Base-by-base conservation (phyloP, 495 filamentous ascomycete species). In the Penicillium soppii region DNA sequence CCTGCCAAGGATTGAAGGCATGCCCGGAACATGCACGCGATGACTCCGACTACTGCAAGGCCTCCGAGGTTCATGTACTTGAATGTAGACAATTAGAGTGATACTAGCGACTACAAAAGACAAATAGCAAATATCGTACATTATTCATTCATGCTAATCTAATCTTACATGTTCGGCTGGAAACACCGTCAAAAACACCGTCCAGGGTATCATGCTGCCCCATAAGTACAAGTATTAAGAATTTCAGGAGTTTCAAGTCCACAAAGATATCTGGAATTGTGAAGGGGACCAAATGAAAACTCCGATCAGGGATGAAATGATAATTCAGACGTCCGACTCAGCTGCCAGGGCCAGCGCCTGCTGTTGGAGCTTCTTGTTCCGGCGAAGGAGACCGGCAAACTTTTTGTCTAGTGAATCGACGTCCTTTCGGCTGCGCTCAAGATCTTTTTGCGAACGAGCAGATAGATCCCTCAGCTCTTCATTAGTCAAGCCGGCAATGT, bases 321-420 rank as follows among this genome's bases (percentile, higher is more conserved):
- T 12, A 21, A n/a, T 8, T 42, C 30, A 56, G 16, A 37, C 23
- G n/a, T 57, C 30, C 25, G 39, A 12, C 17, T 33, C 44, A 23
- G 42, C 36, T 19, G 42, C 50, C 4, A 53, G 39, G 8, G 42
- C 50, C 22, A 77, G 37, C 8, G 73, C 74, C 52, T 74, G 71
- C 26, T 72, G 71, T 36, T 69, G 71, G 13, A 75, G 56, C 54
- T 75, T 77, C 59, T 69, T 74, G 58, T 80, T 81, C 27, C 72
- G 71, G 35, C 78, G 78, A 33, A 81, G 67, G 27, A 80, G 45
- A 6, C 65, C 75, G 36, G 62, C 60, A 23, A 80, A 63, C 46
- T 75, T 75, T 59, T 77, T 77, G 45, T 77, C 74, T 23, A 74
- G 62, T 1, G 59, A 23, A 37, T 77, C 74, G 23, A 73, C 50